phyloP scores from a whole-genome alignment of 129 eudicot genomes.

The sunflower (Helianthus annuus) region HanXRQr2.0-SUNRISE NC_035435.2:5402180-5402679 shows the following conservation, averaged over 20 bases:
- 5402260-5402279: constrained; percentile 64
- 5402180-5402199: constrained; percentile 65
- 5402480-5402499: constrained; percentile 96
- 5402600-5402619: neutral
- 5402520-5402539: constrained; percentile 87
- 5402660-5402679: no score
- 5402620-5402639: no score
- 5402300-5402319: constrained; percentile 67
- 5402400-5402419: constrained; percentile 69
- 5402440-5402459: constrained; percentile 90
- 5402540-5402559: constrained; percentile 81
- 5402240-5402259: constrained; percentile 80
- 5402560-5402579: constrained; percentile 63
- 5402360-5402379: constrained; percentile 78
- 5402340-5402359: constrained; percentile 90
- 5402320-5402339: constrained; percentile 89
- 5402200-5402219: constrained; percentile 88
- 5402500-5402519: constrained; percentile 95
- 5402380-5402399: constrained; percentile 97
- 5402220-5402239: constrained; percentile 83
- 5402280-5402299: constrained; percentile 84
- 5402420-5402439: constrained; percentile 88
- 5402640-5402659: no score
- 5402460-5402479: constrained; percentile 87
- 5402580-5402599: constrained; percentile 43